Evolutionary conservation across 768 basidiomycete genomes (phyloP), one percentile per base, ranked within the genome.

Genomic region (Xanthoconium stramineum): DNA sequence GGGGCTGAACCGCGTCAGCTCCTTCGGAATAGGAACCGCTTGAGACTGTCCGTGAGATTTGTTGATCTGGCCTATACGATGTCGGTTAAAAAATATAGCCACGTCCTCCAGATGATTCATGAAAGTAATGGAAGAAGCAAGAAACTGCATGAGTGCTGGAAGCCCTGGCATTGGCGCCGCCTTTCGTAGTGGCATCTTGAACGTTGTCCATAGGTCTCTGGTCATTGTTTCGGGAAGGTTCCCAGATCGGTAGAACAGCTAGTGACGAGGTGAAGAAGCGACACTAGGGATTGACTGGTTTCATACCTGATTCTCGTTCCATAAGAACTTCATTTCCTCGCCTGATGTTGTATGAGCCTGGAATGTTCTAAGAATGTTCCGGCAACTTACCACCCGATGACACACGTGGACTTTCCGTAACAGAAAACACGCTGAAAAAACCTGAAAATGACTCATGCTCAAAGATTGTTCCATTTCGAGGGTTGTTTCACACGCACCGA

Each of bases 121-220:
- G 74, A 98, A 98, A 0, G 93, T 93, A 47, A 98, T 85, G 1
- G 89, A 91, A 5, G 93, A 93, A 24, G 86, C 80, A 20, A 98
- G 78, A 70, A 98, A 97, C n/a, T 89, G 83, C n/a, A 88, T 83
- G 58, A 98, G 85, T 59, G 96, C 91, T 54, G 91, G 88, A 6
- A 87, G 78, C 29, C 82, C 77, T 1, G 91, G 91, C 49, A 94
- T 85, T 0, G 89, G 82, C 2, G 78, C 74, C 3, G 85, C 82
- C 63, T 94, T 88, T 42, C 95, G 81, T 1, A 96, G 79, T 6
- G 78, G 76, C 87, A 98, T 91, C 55, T 88, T 82, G 69, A 98
- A 95, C 0, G 85, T 80, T 3, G 94, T 94, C 90, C 92, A 96
- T 3, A 72, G 71, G 52, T 73, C 71, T 30, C 19, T 12, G 1